Conservation (phyloP, 2,329 filamentous ascomycete species). For the Penicillium sp. region DNA sequence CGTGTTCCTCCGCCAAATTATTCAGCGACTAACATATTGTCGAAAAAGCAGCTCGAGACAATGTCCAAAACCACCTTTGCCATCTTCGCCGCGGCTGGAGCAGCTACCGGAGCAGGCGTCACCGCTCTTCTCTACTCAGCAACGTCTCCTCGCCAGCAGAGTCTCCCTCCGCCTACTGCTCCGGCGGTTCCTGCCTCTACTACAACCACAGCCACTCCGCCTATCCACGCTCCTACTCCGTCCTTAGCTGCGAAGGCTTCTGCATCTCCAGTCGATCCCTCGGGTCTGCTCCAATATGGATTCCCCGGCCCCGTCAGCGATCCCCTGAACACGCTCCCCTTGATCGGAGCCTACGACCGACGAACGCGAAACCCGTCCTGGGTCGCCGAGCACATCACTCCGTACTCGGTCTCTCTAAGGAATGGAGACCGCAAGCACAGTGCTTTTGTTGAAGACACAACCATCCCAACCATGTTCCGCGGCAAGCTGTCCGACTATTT, state of each 20-base stretch:
- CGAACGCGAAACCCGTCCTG: constrained; percentile 87
- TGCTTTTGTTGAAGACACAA: constrained; percentile 74
- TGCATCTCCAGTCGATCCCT: constrained; percentile 61
- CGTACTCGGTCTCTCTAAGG: constrained; percentile 69
- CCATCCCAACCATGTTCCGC: constrained; percentile 80
- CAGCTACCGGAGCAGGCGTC: constrained; percentile 69
- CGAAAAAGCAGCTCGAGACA: constrained; percentile 6
- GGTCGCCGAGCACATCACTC: constrained; percentile 95
- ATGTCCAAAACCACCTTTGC: constrained; percentile 80
- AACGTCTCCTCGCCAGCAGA: constrained; percentile 49
- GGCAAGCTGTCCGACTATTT: constrained; percentile 91
- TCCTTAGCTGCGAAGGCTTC: constrained; percentile 25
- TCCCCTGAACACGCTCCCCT: constrained; percentile 68
- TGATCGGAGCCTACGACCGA: constrained; percentile 87
- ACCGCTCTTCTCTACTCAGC: constrained; percentile 66
- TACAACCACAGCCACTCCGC: constrained; percentile 28
- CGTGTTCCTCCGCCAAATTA: too few relatives aligned
- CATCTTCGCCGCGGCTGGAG: constrained; percentile 70
- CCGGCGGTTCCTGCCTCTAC: constrained; percentile 25
- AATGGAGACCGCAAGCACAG: constrained; percentile 82
- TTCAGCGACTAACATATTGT: not conserved
- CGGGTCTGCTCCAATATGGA: constrained; percentile 77
- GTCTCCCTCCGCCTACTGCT: constrained; percentile 27
- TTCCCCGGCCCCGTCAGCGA: constrained; percentile 90
- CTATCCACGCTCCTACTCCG: constrained; percentile 25